phyloP scores from a whole-genome alignment of 331 rosid species.

The Saraca asoca region DNA sequence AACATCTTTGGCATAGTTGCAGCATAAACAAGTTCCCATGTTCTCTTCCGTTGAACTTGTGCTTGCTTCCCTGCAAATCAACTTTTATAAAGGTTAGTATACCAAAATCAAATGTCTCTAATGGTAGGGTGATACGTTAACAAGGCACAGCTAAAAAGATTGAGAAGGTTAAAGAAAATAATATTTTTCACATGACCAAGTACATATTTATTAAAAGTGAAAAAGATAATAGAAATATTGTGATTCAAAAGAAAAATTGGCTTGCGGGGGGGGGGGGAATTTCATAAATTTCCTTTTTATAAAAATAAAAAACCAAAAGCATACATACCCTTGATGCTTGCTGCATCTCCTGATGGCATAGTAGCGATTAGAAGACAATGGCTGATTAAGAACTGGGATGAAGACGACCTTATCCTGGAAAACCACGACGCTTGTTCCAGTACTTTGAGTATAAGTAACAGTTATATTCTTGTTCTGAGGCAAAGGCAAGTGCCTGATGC shows the following conservation, averaged over 20 bases:
- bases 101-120: no score
- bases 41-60: constrained; percentile 45
- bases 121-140: no score
- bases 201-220: neutral
- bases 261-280: neutral
- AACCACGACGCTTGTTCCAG: no score
- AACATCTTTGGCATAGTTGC: constrained; percentile 31
- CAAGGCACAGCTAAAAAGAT: no score
- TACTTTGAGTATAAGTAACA: no score
- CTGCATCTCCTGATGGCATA: constrained; percentile 43
- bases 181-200: no score
- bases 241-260: neutral
- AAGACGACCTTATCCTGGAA: no score
- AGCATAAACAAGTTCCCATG: constrained; percentile 35
- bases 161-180: no score
- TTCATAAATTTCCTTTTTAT: no score
- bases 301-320: no score
- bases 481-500: constrained; percentile 39
- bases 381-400: constrained; percentile 4
- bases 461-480: constrained; percentile 39
- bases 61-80: constrained; percentile 40
- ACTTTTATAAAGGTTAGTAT: no score
- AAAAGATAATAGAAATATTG: constrained; percentile 12
- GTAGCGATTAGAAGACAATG: constrained; percentile 35
- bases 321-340: constrained; percentile 4